Evolutionary conservation across 331 rosid species (phyloP).

Genomic region (Phaseolus coccineus): DNA sequence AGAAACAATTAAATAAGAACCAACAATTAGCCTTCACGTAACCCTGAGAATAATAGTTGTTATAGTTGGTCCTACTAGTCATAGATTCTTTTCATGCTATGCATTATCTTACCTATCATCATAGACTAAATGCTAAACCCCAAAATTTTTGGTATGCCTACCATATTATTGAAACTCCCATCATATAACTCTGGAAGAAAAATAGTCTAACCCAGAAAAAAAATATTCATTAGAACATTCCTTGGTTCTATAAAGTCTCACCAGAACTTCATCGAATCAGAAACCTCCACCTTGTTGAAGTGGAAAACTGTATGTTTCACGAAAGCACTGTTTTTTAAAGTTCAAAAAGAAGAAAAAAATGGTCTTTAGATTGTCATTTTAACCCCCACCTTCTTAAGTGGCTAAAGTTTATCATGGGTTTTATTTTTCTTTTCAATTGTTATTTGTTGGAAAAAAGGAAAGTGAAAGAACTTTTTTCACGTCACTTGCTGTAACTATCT

Average conservation of each 20-base stretch:
- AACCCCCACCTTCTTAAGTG: background rate
- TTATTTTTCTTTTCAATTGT: background rate
- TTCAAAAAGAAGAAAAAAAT: background rate
- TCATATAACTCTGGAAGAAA: conserved; percentile 13
- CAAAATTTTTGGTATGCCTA: conserved; percentile 36
- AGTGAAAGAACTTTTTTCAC: conserved; percentile 38
- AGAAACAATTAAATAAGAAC: conserved; percentile 11
- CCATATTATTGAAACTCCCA: conserved; percentile 36
- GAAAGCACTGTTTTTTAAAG: background rate
- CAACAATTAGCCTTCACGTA: conserved; percentile 10
- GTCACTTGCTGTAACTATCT: conserved; percentile 10
- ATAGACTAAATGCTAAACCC: conserved; percentile 34
- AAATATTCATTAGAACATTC: conserved; percentile 30
- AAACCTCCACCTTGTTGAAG: conserved; percentile 29
- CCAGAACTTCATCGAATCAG: conserved; percentile 23
- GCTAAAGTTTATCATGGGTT: background rate
- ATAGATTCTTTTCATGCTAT: background rate
- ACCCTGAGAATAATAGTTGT: conserved; percentile 10
- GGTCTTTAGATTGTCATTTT: background rate
- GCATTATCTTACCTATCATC: conserved; percentile 21
- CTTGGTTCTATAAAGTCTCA: conserved; percentile 39
- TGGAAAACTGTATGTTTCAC: conserved; percentile 25
- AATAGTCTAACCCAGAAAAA: background rate
- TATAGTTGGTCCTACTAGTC: conserved; percentile 34
- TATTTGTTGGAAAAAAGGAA: background rate